Evolutionary conservation across 345 rosid genomes (phyloP), one percentile per base, ranked within the genome.

Genomic region (Populus ilicifolia): DNA sequence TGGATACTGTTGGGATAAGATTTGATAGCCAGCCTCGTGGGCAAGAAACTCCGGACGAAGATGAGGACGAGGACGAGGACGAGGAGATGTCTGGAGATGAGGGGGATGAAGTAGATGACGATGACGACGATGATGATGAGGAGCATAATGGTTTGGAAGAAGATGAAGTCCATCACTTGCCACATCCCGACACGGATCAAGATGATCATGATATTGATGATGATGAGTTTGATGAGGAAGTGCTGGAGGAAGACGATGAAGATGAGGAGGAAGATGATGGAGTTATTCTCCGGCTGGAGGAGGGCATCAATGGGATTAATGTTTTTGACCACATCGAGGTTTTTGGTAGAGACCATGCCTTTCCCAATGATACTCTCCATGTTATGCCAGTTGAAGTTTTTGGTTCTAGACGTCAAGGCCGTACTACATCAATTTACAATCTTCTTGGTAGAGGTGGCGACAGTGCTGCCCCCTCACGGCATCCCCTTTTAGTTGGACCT

Each of bases 301-400:
- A 95, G 83, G 98, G 97, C 54, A 87, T 89, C 59, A 91, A 90
- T 80, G 98, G 99, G 66, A 88, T 95, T 74, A 94, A 93, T 83
- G 93, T 95, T 63, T 92, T 93, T 81, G 99, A 95, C 77, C 98
- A 92, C 84, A 85, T 93, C 75, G 99, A 92, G 82, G 98, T 93
- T 85, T 89, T 95, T 83, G 90, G 93, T 52, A 90, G 96, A 86
- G 92, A 93, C 78, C 89, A 91, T 78, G 84, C 86, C 87, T 95
- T 95, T 82, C 85, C 96, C 33, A 89, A 89, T 84, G 98, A 95
- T 73, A 86, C 96, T 73, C 92, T 95, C 54, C 98, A 85, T 83
- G 92, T 95, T 72, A 95, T 95, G 98, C 99, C 98, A 17, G 99
- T 93, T 75, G 99, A 95, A 80, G 89, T 93, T 84, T 93, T 95